Conservation (phyloP, 352 stramenopile genomes). For the Globisporangium sylvaticum region DNA sequence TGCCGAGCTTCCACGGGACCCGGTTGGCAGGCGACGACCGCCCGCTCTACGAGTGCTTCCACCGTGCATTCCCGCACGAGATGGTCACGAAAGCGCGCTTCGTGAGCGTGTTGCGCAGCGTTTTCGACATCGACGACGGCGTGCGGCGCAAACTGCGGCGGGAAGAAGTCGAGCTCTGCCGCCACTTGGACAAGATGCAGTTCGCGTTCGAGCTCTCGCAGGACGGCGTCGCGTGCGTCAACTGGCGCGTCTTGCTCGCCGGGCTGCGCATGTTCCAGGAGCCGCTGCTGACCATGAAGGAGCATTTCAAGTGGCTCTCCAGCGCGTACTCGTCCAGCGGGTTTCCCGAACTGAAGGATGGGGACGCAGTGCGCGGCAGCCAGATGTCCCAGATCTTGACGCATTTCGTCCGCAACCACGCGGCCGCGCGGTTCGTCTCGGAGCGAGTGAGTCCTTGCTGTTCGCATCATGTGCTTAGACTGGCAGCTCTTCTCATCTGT, state of each 20-base stretch:
- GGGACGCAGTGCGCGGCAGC: slow-evolving; percentile 25
- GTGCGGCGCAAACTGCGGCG: slow-evolving; percentile 18
- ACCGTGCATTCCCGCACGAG: slow-evolving; percentile 63
- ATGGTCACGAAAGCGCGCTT: slow-evolving; percentile 69
- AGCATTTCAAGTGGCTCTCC: slow-evolving; percentile 60
- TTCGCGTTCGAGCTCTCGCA: slow-evolving; percentile 53
- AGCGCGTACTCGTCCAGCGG: slow-evolving; percentile 49
- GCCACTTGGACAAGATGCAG: slow-evolving; percentile 57
- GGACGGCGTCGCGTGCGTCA: slow-evolving; percentile 50
- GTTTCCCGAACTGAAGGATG: slow-evolving; percentile 41
- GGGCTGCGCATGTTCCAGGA: slow-evolving; percentile 57
- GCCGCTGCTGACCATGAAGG: slow-evolving; percentile 44
- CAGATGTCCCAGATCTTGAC: slow-evolving; percentile 55
- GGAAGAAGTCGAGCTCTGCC: slow-evolving; percentile 34
- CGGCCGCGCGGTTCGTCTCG: slow-evolving; percentile 42
- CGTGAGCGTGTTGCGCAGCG: slow-evolving; percentile 50
- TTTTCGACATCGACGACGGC: slow-evolving; percentile 39
- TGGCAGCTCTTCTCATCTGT: neutral
- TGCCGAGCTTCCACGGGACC: slow-evolving; percentile 40
- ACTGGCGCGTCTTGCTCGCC: slow-evolving; percentile 64
- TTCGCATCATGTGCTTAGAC: neutral
- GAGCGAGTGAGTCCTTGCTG: slow-evolving; percentile 35
- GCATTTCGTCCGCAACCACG: slow-evolving; percentile 44
- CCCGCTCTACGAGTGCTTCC: slow-evolving; percentile 65
- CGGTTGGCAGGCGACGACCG: slow-evolving; percentile 55